Percentiles rank a stretch among this genome's conserved stretches.
Evolutionary conservation across 2,329 filamentous ascomycete genomes (phyloP).

Genomic region (Exophiala viscosa): DNA sequence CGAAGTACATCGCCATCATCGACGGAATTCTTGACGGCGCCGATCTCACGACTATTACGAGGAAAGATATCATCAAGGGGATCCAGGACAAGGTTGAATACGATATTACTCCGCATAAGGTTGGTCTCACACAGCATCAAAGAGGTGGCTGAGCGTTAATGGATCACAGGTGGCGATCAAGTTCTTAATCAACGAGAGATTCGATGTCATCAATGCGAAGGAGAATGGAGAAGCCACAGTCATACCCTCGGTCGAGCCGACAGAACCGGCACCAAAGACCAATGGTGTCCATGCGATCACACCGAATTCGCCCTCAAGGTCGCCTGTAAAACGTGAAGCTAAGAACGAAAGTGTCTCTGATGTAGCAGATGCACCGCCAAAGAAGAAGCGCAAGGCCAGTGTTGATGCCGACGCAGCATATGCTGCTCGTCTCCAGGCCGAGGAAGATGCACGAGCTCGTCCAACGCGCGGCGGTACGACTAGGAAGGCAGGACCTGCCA

Average conservation of each 20-base stretch:
- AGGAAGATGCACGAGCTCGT: conserved; percentile 75
- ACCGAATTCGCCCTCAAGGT: conserved; percentile 30
- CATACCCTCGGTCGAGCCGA: conserved; percentile 29
- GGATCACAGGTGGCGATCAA: conserved; percentile 62
- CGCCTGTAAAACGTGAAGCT: conserved; percentile 41
- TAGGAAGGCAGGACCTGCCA: conserved; percentile 56
- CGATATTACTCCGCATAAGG: conserved; percentile 62
- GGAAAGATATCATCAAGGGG: conserved; percentile 62
- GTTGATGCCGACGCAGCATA: conserved; percentile 80
- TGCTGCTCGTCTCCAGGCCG: conserved; percentile 83
- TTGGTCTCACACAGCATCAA: conserved; percentile 29
- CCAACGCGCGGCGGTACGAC: conserved; percentile 70
- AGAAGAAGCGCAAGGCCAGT: conserved; percentile 61
- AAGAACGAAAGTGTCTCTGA: conserved; percentile 42
- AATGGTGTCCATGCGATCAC: conserved; percentile 36
- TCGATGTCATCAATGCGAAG: conserved; percentile 63
- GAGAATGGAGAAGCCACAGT: conserved; percentile 40
- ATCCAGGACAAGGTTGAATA: conserved; percentile 58
- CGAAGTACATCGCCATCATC: conserved; percentile 56
- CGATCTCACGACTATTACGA: conserved; percentile 62
- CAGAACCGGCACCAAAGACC: conserved; percentile 25
- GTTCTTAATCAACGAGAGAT: conserved; percentile 67
- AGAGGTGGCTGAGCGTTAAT: not conserved
- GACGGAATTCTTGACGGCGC: conserved; percentile 59
- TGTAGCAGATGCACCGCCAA: conserved; percentile 42